Evolutionary conservation across 108 stramenopile species (phyloP), one percentile per base, ranked within the genome.

Genomic region (Thalassiosira profunda): DNA sequence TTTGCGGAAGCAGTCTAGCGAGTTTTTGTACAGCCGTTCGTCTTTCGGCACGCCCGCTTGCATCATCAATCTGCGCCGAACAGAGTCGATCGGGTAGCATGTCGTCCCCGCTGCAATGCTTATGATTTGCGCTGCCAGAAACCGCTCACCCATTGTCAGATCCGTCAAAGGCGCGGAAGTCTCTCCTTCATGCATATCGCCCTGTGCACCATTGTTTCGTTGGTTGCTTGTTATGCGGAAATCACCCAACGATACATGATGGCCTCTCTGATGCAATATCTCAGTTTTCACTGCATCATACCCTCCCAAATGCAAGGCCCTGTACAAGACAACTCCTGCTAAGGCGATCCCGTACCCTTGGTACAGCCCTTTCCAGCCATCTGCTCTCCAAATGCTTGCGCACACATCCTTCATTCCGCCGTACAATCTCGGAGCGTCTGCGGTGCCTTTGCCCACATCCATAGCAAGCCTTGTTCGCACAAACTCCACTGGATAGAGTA

Each of bases 71-170:
- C 98, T 86, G 11, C 99, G 84, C 35, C 98, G 88, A 20, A 99
- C 89, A 30, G 97, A 97, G 84, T 99, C 99, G 64, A 99, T 96
- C 5, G 99, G 99, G 84, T 99, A 99, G 20, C 97, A 97, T 36
- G 93, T 76, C 28, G 92, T 94, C 5, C 96, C 98, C 29, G 98
- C 96, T 21, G 83, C 55, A 58, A 96, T 81, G 63, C 91, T 87
- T 12, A 97, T 92, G 51, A 81, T 67, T 84, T 98, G 97, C 23
- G 98, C 98, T 14, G 93, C 79, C 6, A 79, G 56, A 56, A 95
- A 93, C 67, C 93, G 84, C 43, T 94, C 94, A 23, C 56, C 52
- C 45, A 94, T 68, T 34, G 86, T 84, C 54, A 79, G 61, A 46
- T 63, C 8, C 17, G 60, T 46, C 25, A 37, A n/a, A 14, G 61